Evolutionary conservation across 306 rosid species (phyloP).

Genomic region (Acacia acuminata): DNA sequence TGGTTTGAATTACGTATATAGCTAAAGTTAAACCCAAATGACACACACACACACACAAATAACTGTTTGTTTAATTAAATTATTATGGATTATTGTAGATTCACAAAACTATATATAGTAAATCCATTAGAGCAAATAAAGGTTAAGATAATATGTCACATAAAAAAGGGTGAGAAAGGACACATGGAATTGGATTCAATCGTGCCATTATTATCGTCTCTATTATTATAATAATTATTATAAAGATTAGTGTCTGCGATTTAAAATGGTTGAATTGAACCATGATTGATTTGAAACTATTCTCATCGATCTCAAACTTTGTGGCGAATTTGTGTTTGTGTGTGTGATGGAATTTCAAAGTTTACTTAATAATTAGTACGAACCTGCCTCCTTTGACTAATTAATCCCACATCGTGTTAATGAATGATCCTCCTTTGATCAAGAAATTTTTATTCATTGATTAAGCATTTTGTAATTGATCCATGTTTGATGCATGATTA

Average conservation of each 20-base stretch:
- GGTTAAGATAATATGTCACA: background rate
- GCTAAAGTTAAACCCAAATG: constrained; percentile 29
- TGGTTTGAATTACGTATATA: constrained; percentile 15
- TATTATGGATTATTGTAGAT: background rate
- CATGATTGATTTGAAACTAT: background rate
- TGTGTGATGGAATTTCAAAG: constrained; percentile 11
- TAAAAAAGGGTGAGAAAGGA: constrained; percentile 21
- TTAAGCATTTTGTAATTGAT: constrained; percentile 27
- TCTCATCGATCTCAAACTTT: background rate
- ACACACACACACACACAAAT: background rate
- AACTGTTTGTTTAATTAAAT: constrained; percentile 13
- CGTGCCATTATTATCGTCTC: constrained; percentile 15
- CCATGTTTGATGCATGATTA: constrained; percentile 33
- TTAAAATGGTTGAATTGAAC: background rate
- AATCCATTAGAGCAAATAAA: constrained; percentile 13
- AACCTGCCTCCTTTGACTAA: constrained; percentile 26
- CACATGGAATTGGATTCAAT: constrained; percentile 9
- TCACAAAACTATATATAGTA: background rate
- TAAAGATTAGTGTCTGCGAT: constrained; percentile 23
- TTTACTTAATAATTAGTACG: constrained; percentile 22
- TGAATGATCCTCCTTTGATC: constrained; percentile 34
- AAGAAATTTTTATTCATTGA: constrained; percentile 25
- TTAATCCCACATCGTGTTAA: constrained; percentile 38
- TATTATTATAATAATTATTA: background rate
- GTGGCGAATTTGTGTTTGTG: background rate